Conservation (phyloP, 768 basidiomycete genomes). For the Boletus insuetus region DNA sequence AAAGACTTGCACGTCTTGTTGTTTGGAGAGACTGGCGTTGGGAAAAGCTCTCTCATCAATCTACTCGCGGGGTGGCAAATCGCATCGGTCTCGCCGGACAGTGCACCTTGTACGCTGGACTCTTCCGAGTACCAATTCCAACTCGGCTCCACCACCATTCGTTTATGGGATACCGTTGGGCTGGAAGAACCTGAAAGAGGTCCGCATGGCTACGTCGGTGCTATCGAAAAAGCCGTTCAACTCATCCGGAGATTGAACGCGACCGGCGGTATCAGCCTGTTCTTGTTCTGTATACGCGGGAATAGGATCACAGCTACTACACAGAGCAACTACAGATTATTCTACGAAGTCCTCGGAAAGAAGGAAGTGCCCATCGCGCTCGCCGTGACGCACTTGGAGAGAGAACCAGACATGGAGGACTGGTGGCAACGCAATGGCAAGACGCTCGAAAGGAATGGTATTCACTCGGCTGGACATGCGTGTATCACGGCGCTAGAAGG, state of each 20-base stretch:
- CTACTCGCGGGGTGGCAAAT: conserved; percentile 26
- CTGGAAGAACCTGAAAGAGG: conserved; percentile 28
- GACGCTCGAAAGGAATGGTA: conserved; percentile 17
- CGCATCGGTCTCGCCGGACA: conserved; percentile 23
- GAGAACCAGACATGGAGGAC: conserved; percentile 30
- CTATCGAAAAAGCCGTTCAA: conserved; percentile 29
- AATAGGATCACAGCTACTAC: conserved; percentile 32
- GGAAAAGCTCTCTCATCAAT: conserved; percentile 28
- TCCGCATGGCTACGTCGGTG: conserved; percentile 19
- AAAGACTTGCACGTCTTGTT: conserved; percentile 34
- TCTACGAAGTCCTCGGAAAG: conserved; percentile 28
- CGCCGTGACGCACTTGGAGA: conserved; percentile 40
- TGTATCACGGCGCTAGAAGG: conserved; percentile 30
- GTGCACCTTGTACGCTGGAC: conserved; percentile 35
- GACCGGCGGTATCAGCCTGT: conserved; percentile 37
- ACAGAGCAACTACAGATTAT: conserved; percentile 25
- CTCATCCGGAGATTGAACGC: conserved; percentile 34
- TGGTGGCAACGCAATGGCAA: conserved; percentile 31
- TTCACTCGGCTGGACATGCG: conserved; percentile 28
- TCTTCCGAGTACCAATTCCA: conserved; percentile 26
- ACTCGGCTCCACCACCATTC: conserved; percentile 22
- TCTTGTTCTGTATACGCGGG: conserved; percentile 40
- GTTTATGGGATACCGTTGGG: conserved; percentile 35
- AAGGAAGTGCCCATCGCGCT: conserved; percentile 38
- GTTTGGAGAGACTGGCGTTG: conserved; percentile 37